Base-by-base conservation (phyloP, 257 asterid genomes). In the Jacaranda copaia region DNA sequence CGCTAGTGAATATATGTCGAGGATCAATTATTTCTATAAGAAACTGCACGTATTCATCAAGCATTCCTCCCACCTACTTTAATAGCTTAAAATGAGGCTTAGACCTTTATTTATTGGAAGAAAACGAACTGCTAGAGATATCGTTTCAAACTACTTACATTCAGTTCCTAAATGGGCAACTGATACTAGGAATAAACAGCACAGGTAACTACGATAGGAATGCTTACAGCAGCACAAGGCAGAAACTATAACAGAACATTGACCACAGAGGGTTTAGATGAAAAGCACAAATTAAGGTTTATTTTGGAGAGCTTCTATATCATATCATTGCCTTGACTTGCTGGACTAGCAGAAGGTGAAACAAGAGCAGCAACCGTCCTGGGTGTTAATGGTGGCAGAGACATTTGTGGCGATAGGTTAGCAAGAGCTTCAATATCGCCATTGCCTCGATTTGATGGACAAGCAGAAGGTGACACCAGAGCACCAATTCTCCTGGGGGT, bases 401-500 rank as follows among this genome's bases (percentile, higher is more conserved):
- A 8, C 46, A 4, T 42, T 8, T 5, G 46, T 42, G 46, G 8
- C 1, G 8, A 42, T 42, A 8, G 10, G 4, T 6, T 8, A 12
- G 10, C 72, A 42, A 57, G 57, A 4, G 71, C 63, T 70, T 74
- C 82, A 38, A 75, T 52, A 35, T 78, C 79, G 6, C 73, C 80
- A 9, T 72, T 67, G 69, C 81, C 61, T 35, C 73, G 69, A 60
- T 68, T 51, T 6, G 81, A 48, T 14, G 80, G 79, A 39, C 36
- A 55, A 45, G 81, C 79, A 25, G 89, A 70, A 56, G 89, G 86
- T 5, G 88, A 88, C 82, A 73, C 19, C 46, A 80, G 79, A 61
- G 52, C 78, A 68, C 55, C 79, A 68, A 10, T 18, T 61, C 67
- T 77, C 72, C 83, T 35, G 5, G 93, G 92, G 19, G 88, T 84